phyloP scores from a whole-genome alignment of 345 rosid species.

The Viola odorata region DNA sequence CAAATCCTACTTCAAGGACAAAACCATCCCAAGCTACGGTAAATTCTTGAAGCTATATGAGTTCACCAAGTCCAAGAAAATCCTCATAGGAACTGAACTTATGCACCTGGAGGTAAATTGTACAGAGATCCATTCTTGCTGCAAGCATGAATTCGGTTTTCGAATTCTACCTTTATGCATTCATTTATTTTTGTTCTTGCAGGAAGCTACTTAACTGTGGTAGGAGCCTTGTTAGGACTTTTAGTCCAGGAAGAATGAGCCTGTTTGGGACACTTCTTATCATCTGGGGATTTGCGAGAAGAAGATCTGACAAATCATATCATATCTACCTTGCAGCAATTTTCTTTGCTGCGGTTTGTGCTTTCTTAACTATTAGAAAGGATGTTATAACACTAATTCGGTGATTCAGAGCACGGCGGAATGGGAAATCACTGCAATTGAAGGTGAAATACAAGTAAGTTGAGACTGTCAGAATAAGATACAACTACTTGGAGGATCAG shows the following conservation, averaged over 20 bases:
- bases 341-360: conserved; percentile 41
- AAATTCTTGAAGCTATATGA: conserved; percentile 34
- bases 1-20: conserved; percentile 28
- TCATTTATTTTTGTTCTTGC: conserved; percentile 16
- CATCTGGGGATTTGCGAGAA: conserved; percentile 55
- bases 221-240: conserved; percentile 55
- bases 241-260: conserved; percentile 49
- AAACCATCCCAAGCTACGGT: conserved; percentile 32
- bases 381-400: conserved; percentile 53
- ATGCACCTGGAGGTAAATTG: conserved; percentile 56
- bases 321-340: conserved; percentile 40
- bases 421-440: conserved; percentile 8
- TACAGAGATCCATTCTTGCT: neutral
- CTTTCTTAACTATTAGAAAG: conserved; percentile 54
- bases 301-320: conserved; percentile 27
- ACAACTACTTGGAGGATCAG: neutral
- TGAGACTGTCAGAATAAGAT: neutral
- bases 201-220: conserved; percentile 69
- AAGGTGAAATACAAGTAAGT: conserved; percentile 10
- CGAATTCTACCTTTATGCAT: too few relatives aligned
- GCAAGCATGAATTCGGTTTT: too few relatives aligned
- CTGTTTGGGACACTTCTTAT: conserved; percentile 56
- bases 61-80: conserved; percentile 19
- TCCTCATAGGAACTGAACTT: conserved; percentile 32
- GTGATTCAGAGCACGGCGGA: conserved; percentile 29